Conservation (phyloP, 2,329 filamentous ascomycete genomes). For the Magnaporthiopsis rhizophila region DNA sequence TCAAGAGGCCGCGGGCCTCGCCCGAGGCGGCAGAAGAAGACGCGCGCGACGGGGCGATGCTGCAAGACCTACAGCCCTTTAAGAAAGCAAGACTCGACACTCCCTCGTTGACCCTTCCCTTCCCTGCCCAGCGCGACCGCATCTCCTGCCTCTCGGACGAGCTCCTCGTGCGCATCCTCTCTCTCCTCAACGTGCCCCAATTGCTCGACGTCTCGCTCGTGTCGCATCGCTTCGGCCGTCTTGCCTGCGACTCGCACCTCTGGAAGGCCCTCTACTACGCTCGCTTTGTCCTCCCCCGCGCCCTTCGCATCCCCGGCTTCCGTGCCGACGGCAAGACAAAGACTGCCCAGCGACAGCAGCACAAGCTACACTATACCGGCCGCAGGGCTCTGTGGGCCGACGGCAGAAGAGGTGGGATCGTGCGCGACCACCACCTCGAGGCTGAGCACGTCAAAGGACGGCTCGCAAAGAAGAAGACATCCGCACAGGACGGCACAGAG, state of each 20-base stretch:
- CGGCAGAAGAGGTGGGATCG: constrained; percentile 33
- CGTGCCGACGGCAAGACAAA: constrained; percentile 21
- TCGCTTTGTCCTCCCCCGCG: constrained; percentile 76
- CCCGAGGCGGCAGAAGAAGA: not conserved
- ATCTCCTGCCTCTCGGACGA: constrained; percentile 78
- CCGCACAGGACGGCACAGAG: constrained; percentile 26
- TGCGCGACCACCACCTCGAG: constrained; percentile 35
- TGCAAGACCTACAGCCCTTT: not conserved
- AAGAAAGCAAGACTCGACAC: constrained; percentile 1
- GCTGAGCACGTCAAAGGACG: not conserved
- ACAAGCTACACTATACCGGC: constrained; percentile 37
- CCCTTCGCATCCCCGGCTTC: constrained; percentile 65
- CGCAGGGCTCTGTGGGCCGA: constrained; percentile 37
- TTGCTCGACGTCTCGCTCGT: constrained; percentile 57
- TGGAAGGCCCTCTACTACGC: constrained; percentile 89
- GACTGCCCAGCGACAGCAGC: constrained; percentile 16
- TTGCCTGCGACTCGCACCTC: constrained; percentile 75
- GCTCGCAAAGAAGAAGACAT: constrained; percentile 25
- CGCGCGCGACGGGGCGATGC: no score
- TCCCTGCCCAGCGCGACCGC: constrained; percentile 36
- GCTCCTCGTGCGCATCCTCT: constrained; percentile 75
- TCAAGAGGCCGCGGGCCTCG: not conserved
- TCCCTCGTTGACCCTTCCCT: no score
- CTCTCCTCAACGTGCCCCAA: constrained; percentile 61
- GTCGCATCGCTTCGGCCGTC: constrained; percentile 65